Evolutionary conservation across 2,329 filamentous ascomycete species (phyloP), one percentile per base, ranked within the genome.

Genomic region (Ophiostoma australiae): DNA sequence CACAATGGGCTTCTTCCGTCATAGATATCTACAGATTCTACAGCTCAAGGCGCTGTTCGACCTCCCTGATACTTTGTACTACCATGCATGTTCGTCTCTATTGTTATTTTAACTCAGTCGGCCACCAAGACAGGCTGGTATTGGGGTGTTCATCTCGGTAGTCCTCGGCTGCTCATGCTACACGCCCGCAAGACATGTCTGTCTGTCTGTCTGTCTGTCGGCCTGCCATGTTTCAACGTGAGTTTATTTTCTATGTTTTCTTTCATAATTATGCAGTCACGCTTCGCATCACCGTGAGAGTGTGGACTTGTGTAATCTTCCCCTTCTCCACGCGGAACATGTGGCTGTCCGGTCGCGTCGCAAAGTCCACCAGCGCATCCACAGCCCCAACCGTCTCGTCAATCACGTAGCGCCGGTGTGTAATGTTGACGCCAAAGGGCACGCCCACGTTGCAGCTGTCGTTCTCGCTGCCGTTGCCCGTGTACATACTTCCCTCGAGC

Each of bases 301-400:
- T 80, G 72, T 80, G 78, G 7, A 79, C 77, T 41, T 74, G 78
- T 33, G 77, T 77, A 44, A 79, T 69, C 75, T 76, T 76, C 8
- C 78, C 78, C 20, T 75, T 76, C 44, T 79, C 77, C 6, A 79
- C 73, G 10, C 78, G 75, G 74, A 79, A 80, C 71, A 78, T 77
- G 72, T 79, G 78, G 73, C 78, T 79, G 71, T 80, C 78, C 1
- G 78, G 41, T 15, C 41, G 17, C 41, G 41, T 48, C 20, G 58
- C 69, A 63, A 79, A 80, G 70, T 76, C 75, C 55, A 78, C 76
- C 67, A 80, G 77, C 27, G 78, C 73, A 23, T 78, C 76, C 10
- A 77, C 75, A 2, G 73, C 70, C 31, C 76, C 77, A 68, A 75
- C 72, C 10, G 69, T 69, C 70, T 76, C 75, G 37, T 78, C 77